A percentile compares a stretch with the other conserved stretches of the same genome.
Conservation (phyloP, 306 rosid species). For the Cucumis melo region DNA sequence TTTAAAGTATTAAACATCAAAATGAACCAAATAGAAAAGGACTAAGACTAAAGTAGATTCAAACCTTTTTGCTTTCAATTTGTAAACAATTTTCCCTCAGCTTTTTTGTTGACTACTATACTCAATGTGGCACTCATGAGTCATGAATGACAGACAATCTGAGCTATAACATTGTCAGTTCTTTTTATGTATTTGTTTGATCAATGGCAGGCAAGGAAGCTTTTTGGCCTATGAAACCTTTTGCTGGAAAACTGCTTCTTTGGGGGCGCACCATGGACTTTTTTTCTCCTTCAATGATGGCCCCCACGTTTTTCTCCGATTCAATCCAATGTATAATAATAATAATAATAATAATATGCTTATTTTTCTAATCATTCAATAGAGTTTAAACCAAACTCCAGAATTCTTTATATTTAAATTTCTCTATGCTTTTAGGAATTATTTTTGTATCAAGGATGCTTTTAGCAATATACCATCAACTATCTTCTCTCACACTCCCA, state of each 20-base stretch:
- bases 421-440: neutral
- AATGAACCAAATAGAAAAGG: too few relatives aligned
- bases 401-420: neutral
- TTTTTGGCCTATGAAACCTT: conserved; percentile 17
- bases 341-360: neutral
- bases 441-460: neutral
- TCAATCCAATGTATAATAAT: neutral
- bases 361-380: neutral
- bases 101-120: neutral
- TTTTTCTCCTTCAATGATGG: neutral
- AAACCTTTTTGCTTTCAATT: neutral
- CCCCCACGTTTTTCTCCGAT: neutral
- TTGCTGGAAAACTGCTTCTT: conserved; percentile 8
- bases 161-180: neutral
- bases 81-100: neutral
- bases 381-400: neutral
- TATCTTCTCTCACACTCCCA: neutral
- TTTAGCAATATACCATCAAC: neutral
- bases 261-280: neutral
- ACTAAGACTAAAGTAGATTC: too few relatives aligned
- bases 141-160: neutral
- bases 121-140: neutral
- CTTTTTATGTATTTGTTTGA: neutral
- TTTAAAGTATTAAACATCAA: too few relatives aligned
- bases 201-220: conserved; percentile 47